Evolutionary conservation across 257 asterid genomes (phyloP).

Genomic region (Petunia axillaris): DNA sequence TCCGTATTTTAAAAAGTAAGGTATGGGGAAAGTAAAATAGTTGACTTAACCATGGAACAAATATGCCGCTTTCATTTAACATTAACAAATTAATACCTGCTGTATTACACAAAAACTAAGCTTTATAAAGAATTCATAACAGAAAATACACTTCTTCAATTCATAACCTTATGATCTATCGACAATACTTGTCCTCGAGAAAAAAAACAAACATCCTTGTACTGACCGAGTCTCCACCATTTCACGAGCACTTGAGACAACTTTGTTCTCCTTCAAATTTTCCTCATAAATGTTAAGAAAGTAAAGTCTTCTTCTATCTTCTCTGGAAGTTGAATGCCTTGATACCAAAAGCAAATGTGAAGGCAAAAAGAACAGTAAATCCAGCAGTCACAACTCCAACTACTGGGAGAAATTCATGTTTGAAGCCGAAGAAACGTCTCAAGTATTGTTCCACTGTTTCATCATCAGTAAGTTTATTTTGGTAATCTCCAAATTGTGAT

Average conservation of each 20-base stretch:
- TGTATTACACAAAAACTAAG: not conserved
- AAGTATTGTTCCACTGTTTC: conserved; percentile 50
- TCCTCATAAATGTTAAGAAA: not conserved
- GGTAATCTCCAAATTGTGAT: conserved; percentile 65
- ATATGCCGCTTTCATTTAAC: not conserved
- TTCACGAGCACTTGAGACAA: not conserved
- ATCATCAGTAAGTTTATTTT: conserved; percentile 10
- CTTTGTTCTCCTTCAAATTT: not conserved
- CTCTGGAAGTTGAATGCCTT: conserved; percentile 63
- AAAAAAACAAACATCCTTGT: not conserved
- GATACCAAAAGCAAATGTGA: conserved; percentile 51
- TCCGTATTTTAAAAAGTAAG: not conserved
- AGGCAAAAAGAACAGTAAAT: conserved; percentile 42
- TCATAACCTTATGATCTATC: not conserved
- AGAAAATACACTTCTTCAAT: not conserved
- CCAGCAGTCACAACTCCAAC: conserved; percentile 46
- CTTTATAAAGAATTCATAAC: too few species aligned
- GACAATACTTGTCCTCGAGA: not conserved
- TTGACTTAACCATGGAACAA: not conserved
- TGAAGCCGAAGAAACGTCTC: conserved; percentile 53
- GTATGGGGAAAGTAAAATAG: not conserved
- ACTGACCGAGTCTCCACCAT: not conserved
- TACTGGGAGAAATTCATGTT: conserved; percentile 51
- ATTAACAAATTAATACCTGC: not conserved
- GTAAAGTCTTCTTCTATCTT: conserved; percentile 33